phyloP scores from a whole-genome alignment of 2,329 filamentous ascomycete species.

The Drechslerella stenobrocha region DNA sequence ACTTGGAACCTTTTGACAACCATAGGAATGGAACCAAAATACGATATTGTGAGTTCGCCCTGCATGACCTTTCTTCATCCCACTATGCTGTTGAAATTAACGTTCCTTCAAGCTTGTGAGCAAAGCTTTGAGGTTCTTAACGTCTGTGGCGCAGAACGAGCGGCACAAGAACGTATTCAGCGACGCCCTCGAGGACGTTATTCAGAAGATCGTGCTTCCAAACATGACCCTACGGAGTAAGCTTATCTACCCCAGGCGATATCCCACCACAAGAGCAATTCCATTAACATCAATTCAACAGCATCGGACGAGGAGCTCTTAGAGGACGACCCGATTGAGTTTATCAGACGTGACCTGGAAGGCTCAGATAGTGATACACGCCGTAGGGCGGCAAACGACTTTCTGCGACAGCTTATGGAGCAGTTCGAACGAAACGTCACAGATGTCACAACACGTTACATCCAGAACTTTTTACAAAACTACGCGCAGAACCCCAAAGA shows the following conservation, averaged over 20 bases:
- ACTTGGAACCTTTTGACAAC: conserved; percentile 90
- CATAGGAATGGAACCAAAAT: conserved; percentile 84
- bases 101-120: conserved; percentile 68
- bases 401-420: conserved; percentile 83
- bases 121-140: conserved; percentile 91
- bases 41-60: conserved; percentile 68
- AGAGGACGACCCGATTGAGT: conserved; percentile 98
- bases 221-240: conserved; percentile 75
- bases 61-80: neutral
- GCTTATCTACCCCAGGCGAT: neutral
- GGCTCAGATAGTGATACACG: conserved; percentile 95
- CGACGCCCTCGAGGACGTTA: conserved; percentile 79
- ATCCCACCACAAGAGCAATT: neutral
- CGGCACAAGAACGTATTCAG: conserved; percentile 85
- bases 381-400: conserved; percentile 89
- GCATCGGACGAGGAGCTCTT: conserved; percentile 95
- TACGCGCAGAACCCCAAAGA: conserved; percentile 68
- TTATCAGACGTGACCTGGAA: conserved; percentile 90
- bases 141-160: conserved; percentile 76
- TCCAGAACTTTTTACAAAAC: conserved; percentile 76
- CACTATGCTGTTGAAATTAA: neutral
- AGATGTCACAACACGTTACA: conserved; percentile 81
- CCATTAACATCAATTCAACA: conserved; percentile 3
- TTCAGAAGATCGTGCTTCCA: conserved; percentile 92
- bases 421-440: conserved; percentile 86